Percentiles rank a stretch among this genome's conserved stretches.
phyloP scores from a whole-genome alignment of 441 rosid species.

The Euphorbia schlechtendalii region DNA sequence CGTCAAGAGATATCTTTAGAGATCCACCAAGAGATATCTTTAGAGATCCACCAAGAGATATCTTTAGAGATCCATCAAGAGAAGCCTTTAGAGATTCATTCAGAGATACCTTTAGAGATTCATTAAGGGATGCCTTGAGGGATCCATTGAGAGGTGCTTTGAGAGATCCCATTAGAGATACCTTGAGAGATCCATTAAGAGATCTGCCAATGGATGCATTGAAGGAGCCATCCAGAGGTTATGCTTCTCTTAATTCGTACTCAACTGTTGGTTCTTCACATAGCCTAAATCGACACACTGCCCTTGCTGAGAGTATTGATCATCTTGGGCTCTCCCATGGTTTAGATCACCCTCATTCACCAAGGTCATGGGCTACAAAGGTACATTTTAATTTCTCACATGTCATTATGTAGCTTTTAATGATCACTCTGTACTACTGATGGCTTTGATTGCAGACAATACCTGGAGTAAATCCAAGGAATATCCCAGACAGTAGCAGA shows the following conservation, averaged over 20 bases:
- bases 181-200: slow-evolving; percentile 19
- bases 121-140: slow-evolving; percentile 8
- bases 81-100: slow-evolving; percentile 10
- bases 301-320: slow-evolving; percentile 30
- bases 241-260: slow-evolving; percentile 34
- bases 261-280: slow-evolving; percentile 40
- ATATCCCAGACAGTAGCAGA: slow-evolving; percentile 37
- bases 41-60: slow-evolving; percentile 7
- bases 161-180: slow-evolving; percentile 13
- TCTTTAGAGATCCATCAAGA: slow-evolving; percentile 12
- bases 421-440: slow-evolving; percentile 15
- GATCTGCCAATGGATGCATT: slow-evolving; percentile 20
- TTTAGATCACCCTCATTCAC: slow-evolving; percentile 41
- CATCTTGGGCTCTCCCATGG: slow-evolving; percentile 38
- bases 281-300: slow-evolving; percentile 29
- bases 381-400: slow-evolving; percentile 34
- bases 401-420: slow-evolving; percentile 7
- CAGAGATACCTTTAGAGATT: slow-evolving; percentile 9
- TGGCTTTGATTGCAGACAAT: slow-evolving; percentile 39
- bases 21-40: no score
- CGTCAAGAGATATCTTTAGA: no score
- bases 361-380: slow-evolving; percentile 61
- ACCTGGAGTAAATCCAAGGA: slow-evolving; percentile 38
- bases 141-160: slow-evolving; percentile 2
- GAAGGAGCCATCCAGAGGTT: slow-evolving; percentile 17